Percentiles rank a stretch among this genome's conserved stretches.
phyloP scores from a whole-genome alignment of 495 filamentous ascomycete species.

The Tuber borchii region DNA sequence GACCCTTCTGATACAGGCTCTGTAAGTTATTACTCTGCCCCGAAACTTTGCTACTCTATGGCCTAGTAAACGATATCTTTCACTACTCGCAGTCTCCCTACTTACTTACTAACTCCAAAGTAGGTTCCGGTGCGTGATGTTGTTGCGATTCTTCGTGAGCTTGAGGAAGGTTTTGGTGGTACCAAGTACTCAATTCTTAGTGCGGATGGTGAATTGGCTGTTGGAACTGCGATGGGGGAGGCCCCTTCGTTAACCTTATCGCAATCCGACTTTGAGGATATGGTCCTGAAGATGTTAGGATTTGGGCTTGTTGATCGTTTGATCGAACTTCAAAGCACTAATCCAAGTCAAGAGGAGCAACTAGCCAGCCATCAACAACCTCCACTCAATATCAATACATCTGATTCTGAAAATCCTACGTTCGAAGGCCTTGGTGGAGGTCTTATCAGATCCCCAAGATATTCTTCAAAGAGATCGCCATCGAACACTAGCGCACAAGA shows the following conservation, averaged over 20 bases:
- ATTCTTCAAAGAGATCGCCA: not conserved
- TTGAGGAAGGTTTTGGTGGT: slow-evolving; percentile 16
- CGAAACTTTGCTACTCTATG: not conserved
- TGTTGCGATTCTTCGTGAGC: slow-evolving; percentile 18
- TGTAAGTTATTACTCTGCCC: slow-evolving; percentile 6
- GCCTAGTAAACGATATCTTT: not conserved
- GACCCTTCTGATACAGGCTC: slow-evolving; percentile 15
- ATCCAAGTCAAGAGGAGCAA: not conserved
- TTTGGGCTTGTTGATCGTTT: not conserved
- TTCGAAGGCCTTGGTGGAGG: not conserved
- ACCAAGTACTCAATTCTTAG: slow-evolving; percentile 18
- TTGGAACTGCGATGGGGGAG: not conserved
- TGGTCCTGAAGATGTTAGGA: slow-evolving; percentile 7
- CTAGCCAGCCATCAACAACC: not conserved
- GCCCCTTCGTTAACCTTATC: slow-evolving; percentile 15
- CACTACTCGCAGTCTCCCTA: not conserved
- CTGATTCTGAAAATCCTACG: not conserved
- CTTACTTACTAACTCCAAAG: not conserved
- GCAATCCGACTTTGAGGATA: slow-evolving; percentile 6
- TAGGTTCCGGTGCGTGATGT: slow-evolving; percentile 24
- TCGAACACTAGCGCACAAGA: not conserved
- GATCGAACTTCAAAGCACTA: not conserved
- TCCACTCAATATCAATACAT: not conserved
- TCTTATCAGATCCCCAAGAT: not conserved
- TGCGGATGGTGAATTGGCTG: not conserved